phyloP scores from a whole-genome alignment of 495 filamentous ascomycete species.

The Hypoxylon trugodes region DNA sequence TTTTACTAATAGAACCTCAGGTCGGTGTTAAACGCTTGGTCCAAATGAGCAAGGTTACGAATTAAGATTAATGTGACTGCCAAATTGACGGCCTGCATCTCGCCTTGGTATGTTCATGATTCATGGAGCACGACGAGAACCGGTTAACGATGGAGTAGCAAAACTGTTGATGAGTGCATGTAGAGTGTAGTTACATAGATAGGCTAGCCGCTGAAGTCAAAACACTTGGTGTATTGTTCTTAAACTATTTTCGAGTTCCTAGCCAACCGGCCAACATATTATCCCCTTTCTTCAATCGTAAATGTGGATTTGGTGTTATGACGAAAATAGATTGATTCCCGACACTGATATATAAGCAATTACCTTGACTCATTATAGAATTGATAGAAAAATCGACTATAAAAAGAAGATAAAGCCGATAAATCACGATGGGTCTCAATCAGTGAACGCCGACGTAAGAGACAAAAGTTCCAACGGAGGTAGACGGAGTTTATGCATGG shows the following conservation, averaged over 20 bases:
- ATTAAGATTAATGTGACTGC: slow-evolving; percentile 18
- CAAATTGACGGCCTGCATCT: neutral
- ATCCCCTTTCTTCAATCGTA: no score
- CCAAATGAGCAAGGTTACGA: slow-evolving; percentile 84
- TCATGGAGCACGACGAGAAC: neutral
- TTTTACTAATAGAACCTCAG: slow-evolving; percentile 54
- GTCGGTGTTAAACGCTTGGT: slow-evolving; percentile 92
- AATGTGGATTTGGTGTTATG: no score
- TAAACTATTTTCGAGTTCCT: no score
- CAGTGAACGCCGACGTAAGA: no score
- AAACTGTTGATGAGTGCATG: slow-evolving; percentile 28
- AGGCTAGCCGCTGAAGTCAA: slow-evolving; percentile 28
- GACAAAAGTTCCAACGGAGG: slow-evolving; percentile 2
- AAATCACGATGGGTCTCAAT: no score
- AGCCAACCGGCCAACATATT: no score
- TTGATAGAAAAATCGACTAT: no score
- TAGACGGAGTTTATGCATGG: slow-evolving; percentile 26
- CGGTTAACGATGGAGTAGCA: slow-evolving; percentile 17
- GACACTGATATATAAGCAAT: no score
- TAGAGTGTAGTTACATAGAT: slow-evolving; percentile 35
- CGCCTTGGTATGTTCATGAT: no score
- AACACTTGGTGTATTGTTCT: slow-evolving; percentile 17
- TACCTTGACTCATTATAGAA: no score
- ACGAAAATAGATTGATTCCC: no score
- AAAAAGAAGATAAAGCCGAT: no score